Base-by-base conservation (phyloP, 805 yeast genomes). In the Lipomyces orientalis region DNA sequence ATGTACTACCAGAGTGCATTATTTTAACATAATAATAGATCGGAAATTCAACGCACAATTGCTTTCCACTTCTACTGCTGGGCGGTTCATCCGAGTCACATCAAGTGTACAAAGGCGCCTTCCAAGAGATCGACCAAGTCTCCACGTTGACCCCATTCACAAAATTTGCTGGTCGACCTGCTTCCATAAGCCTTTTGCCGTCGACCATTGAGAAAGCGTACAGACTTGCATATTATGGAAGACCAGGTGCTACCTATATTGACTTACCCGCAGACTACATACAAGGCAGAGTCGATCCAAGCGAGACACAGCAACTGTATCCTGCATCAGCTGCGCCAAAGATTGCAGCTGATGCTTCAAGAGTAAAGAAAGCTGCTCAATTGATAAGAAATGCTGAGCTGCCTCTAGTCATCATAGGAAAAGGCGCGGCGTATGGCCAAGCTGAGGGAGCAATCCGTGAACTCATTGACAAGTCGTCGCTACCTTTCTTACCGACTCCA, bases 401-500 rank as follows among this genome's bases (percentile, higher is more conserved):
- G 12, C 89, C 91, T 0, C 77, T 89, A 52, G 77, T 88, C 14
- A 81, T 89, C 6, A 74, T 89, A 10, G 93, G 93, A 2, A 89
- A 89, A 76, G 92, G 92, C 2, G 84, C 89, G 2, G 84, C 89
- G 0, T 81, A 84, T 65, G 79, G 80, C 1, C 76, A 76, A 49
- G 83, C 86, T 0, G 82, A 84, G 6, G 57, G 39, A 0, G 74
- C 75, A 1, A 67, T 88, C 8, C 76, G 84, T 1, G 52, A 70
- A 0, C 80, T 89, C 60, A 81, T 88, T 22, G 61, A 75, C 5
- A 49, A 62, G 0, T 84, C 86, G 61, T 73, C 79, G 9, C 60
- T 88, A 1, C 86, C 89, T 0, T 89, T 89, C 71, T 73, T 89
- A 60, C 91, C 93, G 9, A 88, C 93, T 0, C 92, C 93, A 2